A percentile compares a stretch with the other conserved stretches of the same genome.
Evolutionary conservation across 768 basidiomycete genomes (phyloP).

Genomic region (Fomitopsis pulvina): DNA sequence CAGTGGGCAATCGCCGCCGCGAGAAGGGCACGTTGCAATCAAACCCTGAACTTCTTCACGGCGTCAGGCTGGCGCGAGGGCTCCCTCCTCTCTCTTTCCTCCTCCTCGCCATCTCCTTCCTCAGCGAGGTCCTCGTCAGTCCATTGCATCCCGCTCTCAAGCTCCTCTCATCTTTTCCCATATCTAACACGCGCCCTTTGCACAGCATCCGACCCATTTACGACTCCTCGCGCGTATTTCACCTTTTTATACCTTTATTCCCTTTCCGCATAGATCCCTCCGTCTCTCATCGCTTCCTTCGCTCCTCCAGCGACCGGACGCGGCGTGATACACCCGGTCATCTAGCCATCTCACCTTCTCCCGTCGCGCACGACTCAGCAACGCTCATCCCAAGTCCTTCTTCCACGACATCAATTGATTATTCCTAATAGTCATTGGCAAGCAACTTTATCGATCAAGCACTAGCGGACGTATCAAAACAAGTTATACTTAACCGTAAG

Average conservation of each 20-base stretch:
- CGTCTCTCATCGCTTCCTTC: slow-evolving; percentile 18
- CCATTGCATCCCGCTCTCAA: not conserved
- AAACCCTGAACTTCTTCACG: slow-evolving; percentile 42
- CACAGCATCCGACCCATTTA: slow-evolving; percentile 30
- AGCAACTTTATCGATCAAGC: slow-evolving; percentile 28
- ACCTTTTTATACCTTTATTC: slow-evolving; percentile 45
- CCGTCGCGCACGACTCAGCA: slow-evolving; percentile 23
- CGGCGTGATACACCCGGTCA: slow-evolving; percentile 15
- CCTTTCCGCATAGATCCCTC: slow-evolving; percentile 12
- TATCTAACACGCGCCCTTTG: slow-evolving; percentile 28
- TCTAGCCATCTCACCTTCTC: slow-evolving; percentile 30
- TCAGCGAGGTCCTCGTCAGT: slow-evolving; percentile 5
- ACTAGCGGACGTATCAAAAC: slow-evolving; percentile 34
- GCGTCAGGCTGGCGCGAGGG: slow-evolving; percentile 41
- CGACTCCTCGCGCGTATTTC: slow-evolving; percentile 48
- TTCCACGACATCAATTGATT: slow-evolving; percentile 8
- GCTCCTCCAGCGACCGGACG: slow-evolving; percentile 4
- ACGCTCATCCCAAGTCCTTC: slow-evolving; percentile 12
- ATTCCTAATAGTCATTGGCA: slow-evolving; percentile 12
- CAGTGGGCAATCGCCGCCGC: slow-evolving; percentile 41
- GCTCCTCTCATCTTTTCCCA: slow-evolving; percentile 13
- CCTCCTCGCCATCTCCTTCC: slow-evolving; percentile 32
- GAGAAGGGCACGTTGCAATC: slow-evolving; percentile 75
- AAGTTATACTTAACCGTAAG: slow-evolving; percentile 49
- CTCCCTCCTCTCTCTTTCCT: slow-evolving; percentile 52